phyloP scores from a whole-genome alignment of 75 land plant species.

The Cunninghamia lanceolata region DNA sequence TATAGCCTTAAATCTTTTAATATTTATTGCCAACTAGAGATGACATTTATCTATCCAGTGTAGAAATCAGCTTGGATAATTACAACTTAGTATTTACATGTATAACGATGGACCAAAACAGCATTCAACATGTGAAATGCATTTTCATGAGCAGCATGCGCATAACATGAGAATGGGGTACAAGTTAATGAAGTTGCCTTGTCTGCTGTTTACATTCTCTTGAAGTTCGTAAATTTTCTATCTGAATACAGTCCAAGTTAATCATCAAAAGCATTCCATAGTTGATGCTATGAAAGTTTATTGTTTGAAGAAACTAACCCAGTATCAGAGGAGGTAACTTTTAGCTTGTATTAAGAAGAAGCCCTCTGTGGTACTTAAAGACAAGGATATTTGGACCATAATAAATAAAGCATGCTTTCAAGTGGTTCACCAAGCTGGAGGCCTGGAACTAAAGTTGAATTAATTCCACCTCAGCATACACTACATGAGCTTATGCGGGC shows the following conservation, averaged over 20 bases:
- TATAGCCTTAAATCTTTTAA: no score
- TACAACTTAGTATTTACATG: no score
- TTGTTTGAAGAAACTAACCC: slow-evolving; percentile 91
- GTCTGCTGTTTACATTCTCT: slow-evolving; percentile 75
- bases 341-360: slow-evolving; percentile 74
- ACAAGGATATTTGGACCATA: slow-evolving; percentile 83
- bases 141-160: no score
- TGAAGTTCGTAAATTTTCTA: slow-evolving; percentile 71
- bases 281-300: slow-evolving; percentile 94
- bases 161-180: slow-evolving; percentile 70
- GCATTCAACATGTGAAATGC: no score
- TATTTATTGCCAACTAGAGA: no score
- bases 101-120: no score
- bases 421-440: slow-evolving; percentile 88
- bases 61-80: no score
- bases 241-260: slow-evolving; percentile 53
- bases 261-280: slow-evolving; percentile 67
- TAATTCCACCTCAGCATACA: slow-evolving; percentile 82
- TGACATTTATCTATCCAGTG: no score
- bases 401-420: slow-evolving; percentile 83
- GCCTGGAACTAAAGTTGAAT: slow-evolving; percentile 61
- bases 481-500: slow-evolving; percentile 93
- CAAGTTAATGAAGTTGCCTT: slow-evolving; percentile 88
- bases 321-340: slow-evolving; percentile 91
- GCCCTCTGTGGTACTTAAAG: slow-evolving; percentile 62